A percentile compares a stretch with the other conserved stretches of the same genome.
Evolutionary conservation across 257 asterid species (phyloP).

Genomic region (Scutellaria barbata): DNA sequence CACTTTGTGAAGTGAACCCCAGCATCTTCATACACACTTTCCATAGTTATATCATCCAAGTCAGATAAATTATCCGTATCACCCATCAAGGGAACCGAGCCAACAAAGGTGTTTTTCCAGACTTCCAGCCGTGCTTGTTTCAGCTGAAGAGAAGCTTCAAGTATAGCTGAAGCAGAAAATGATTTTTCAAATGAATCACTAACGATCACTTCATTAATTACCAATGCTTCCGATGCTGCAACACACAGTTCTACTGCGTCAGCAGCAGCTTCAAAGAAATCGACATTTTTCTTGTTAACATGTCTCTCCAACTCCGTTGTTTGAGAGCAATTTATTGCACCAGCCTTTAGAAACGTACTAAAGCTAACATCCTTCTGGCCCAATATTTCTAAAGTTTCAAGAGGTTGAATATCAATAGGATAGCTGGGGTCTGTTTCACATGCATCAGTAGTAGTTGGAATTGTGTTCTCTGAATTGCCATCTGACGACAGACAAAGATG

Average conservation of each 20-base stretch:
- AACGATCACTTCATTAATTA: constrained; percentile 60
- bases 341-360: constrained; percentile 27
- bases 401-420: constrained; percentile 36
- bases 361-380: constrained; percentile 39
- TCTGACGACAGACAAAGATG: constrained; percentile 65
- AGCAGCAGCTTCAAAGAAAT: constrained; percentile 45
- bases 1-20: constrained; percentile 47
- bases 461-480: constrained; percentile 46
- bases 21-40: constrained; percentile 67
- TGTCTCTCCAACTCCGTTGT: constrained; percentile 37
- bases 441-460: constrained; percentile 37
- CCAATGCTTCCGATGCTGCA: constrained; percentile 88
- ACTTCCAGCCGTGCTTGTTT: constrained; percentile 73
- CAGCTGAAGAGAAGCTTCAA: constrained; percentile 79
- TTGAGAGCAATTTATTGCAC: constrained; percentile 37
- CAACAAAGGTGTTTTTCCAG: constrained; percentile 40
- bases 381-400: constrained; percentile 40
- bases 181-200: constrained; percentile 43
- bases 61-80: constrained; percentile 57
- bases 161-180: constrained; percentile 62
- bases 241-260: constrained; percentile 68
- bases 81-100: constrained; percentile 32
- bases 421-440: constrained; percentile 40
- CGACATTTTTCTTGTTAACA: constrained; percentile 37
- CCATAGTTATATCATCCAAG: constrained; percentile 71